These are phyloP conservation scores for Leccinum truebloodii DNA, from an alignment of 768 basidiomycete species.

Conservation along the genomic window DNA sequence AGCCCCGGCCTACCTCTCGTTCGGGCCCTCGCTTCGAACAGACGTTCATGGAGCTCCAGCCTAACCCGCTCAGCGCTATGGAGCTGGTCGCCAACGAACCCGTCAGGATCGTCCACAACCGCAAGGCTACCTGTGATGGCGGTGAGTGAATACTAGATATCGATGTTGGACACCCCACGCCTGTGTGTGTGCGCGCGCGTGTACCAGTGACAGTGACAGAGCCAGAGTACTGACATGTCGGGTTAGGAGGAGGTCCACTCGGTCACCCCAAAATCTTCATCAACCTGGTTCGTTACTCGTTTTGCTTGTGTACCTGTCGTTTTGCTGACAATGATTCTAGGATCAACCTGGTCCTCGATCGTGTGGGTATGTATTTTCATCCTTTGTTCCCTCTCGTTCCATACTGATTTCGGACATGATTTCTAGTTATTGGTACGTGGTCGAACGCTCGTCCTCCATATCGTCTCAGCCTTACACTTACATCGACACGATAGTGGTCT, in stretches of 20 bases:
- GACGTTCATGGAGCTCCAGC: conserved; percentile 83
- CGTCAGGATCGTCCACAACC: conserved; percentile 73
- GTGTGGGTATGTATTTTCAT: conserved; percentile 73
- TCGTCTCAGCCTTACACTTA: conserved; percentile 2
- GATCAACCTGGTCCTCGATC: conserved; percentile 85
- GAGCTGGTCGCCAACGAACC: conserved; percentile 86
- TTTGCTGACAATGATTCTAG: conserved; percentile 38
- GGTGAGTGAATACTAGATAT: conserved; percentile 56
- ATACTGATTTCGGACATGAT: conserved; percentile 13
- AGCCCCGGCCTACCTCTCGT: conserved; percentile 56
- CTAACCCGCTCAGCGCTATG: conserved; percentile 89
- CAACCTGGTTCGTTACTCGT: conserved; percentile 69
- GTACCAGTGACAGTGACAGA: neutral
- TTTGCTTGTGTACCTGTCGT: neutral
- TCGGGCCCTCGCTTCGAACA: conserved; percentile 91
- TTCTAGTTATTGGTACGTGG: conserved; percentile 50
- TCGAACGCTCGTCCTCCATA: neutral
- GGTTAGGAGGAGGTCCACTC: conserved; percentile 84
- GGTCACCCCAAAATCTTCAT: conserved; percentile 98
- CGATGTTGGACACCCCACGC: neutral
- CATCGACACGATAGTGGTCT: conserved; percentile 60
- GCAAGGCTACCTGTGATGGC: conserved; percentile 93
- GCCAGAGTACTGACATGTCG: conserved; percentile 15
- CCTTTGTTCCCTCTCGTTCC: conserved; percentile 3
- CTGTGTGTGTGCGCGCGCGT: neutral